Conservation (phyloP, 2,329 filamentous ascomycete species). For the Aspergillus tanneri region DNA sequence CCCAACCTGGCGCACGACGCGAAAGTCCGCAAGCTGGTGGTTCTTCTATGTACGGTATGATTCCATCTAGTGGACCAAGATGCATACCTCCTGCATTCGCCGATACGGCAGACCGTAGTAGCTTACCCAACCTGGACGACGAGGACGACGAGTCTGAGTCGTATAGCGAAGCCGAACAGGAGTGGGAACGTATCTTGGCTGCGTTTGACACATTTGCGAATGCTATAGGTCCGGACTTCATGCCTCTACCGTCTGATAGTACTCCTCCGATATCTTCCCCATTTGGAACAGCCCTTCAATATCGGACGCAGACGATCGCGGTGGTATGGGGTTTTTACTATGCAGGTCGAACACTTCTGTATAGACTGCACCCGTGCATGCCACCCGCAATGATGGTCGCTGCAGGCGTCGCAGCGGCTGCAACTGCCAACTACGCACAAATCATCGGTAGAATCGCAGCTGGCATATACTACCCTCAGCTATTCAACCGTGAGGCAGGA, state of each 20-base stretch:
- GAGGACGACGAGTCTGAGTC: constrained; percentile 62
- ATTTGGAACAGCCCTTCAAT: constrained; percentile 78
- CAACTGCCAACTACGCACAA: constrained; percentile 69
- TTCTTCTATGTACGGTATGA: constrained; percentile 52
- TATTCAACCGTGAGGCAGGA: constrained; percentile 33
- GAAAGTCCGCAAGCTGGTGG: constrained; percentile 14
- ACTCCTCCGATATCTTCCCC: constrained; percentile 63
- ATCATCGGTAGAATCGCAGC: constrained; percentile 78
- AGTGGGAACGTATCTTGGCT: constrained; percentile 64
- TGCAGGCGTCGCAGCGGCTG: constrained; percentile 70
- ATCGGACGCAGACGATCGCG: constrained; percentile 82
- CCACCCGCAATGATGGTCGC: constrained; percentile 87
- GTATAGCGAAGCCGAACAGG: constrained; percentile 67
- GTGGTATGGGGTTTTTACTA: constrained; percentile 86
- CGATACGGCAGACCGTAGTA: constrained; percentile 42
- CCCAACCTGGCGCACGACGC: constrained; percentile 14
- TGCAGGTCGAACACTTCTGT: constrained; percentile 77
- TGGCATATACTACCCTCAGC: constrained; percentile 56
- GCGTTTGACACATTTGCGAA: constrained; percentile 49
- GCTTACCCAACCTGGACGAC: constrained; percentile 35
- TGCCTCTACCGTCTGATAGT: constrained; percentile 69
- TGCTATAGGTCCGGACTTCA: constrained; percentile 71
- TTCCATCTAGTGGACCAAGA: constrained; percentile 42
- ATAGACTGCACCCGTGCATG: constrained; percentile 83
- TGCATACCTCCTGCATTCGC: constrained; percentile 54